Percentiles rank a stretch among this genome's conserved stretches.
phyloP scores from a whole-genome alignment of 495 filamentous ascomycete species.

The Penicillium salamii region DNA sequence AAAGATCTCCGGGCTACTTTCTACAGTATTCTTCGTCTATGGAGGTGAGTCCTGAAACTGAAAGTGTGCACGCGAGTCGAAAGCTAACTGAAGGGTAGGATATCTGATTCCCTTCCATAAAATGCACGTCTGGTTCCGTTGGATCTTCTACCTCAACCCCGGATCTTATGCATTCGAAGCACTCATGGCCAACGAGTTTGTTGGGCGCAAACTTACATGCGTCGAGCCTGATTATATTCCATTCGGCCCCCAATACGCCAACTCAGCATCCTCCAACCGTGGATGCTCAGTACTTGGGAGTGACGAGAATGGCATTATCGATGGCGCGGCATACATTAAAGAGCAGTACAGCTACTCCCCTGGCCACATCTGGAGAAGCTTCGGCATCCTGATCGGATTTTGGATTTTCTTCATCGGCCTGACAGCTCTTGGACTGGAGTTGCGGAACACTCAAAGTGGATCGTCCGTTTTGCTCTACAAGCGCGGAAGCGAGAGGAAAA shows the following conservation, averaged over 20 bases:
- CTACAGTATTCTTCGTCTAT: conserved; percentile 77
- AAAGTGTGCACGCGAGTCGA: conserved; percentile 60
- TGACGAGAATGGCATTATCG: conserved; percentile 51
- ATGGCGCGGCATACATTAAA: conserved; percentile 62
- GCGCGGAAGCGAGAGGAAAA: conserved; percentile 45
- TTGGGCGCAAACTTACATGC: conserved; percentile 73
- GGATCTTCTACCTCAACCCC: conserved; percentile 88
- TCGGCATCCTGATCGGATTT: conserved; percentile 77
- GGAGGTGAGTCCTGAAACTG: conserved; percentile 56
- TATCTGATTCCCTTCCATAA: conserved; percentile 73
- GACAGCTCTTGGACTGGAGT: conserved; percentile 63
- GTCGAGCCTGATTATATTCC: conserved; percentile 61
- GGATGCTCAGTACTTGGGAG: conserved; percentile 71
- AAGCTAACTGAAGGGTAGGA: conserved; percentile 59
- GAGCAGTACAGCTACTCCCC: conserved; percentile 61
- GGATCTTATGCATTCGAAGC: conserved; percentile 84
- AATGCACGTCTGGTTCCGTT: conserved; percentile 84
- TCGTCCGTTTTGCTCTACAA: conserved; percentile 62
- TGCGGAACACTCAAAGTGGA: conserved; percentile 60
- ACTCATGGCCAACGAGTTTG: conserved; percentile 89
- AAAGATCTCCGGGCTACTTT: conserved; percentile 70
- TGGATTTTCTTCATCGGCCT: conserved; percentile 66
- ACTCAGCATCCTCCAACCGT: conserved; percentile 59
- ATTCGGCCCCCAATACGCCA: conserved; percentile 58
- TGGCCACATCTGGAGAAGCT: conserved; percentile 69